Percentiles rank a stretch among this genome's conserved stretches.
Evolutionary conservation across 768 basidiomycete species (phyloP).

Genomic region (Pleurotus pulmonarius): DNA sequence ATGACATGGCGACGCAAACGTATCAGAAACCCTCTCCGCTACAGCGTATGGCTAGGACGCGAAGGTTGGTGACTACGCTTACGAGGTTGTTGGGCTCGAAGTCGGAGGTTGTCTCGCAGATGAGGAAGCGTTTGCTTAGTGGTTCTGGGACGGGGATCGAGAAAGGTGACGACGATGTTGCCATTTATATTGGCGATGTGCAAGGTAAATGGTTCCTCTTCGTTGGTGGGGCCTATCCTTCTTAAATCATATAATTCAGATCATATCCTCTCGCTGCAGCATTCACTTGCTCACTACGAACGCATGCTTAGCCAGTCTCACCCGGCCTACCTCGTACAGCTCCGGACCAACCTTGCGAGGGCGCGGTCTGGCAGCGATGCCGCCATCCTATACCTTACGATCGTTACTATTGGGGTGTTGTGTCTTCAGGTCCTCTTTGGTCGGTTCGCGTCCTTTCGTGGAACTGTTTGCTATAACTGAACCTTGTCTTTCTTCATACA

Average conservation of each 20-base stretch:
- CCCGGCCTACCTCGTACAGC: slow-evolving; percentile 78
- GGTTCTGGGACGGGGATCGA: slow-evolving; percentile 31
- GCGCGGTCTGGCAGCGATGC: slow-evolving; percentile 64
- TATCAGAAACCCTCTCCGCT: slow-evolving; percentile 42
- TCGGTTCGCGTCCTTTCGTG: slow-evolving; percentile 23
- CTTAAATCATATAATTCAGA: slow-evolving; percentile 40
- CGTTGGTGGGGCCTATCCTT: background rate
- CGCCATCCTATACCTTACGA: slow-evolving; percentile 60
- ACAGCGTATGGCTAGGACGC: slow-evolving; percentile 73
- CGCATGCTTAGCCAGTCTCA: slow-evolving; percentile 85
- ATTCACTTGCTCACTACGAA: slow-evolving; percentile 82
- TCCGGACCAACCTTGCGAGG: slow-evolving; percentile 57
- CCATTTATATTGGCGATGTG: slow-evolving; percentile 87
- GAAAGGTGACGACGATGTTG: slow-evolving; percentile 63
- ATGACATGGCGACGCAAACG: slow-evolving; percentile 10
- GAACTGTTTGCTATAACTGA: slow-evolving; percentile 1
- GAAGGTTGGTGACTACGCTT: slow-evolving; percentile 76
- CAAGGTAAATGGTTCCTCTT: slow-evolving; percentile 52
- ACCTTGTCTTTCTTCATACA: slow-evolving; percentile 21
- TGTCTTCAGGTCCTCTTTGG: slow-evolving; percentile 60
- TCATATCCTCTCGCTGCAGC: slow-evolving; percentile 86
- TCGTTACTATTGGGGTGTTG: slow-evolving; percentile 64
- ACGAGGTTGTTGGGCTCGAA: slow-evolving; percentile 75
- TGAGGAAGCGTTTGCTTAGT: slow-evolving; percentile 68
- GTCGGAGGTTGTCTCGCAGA: slow-evolving; percentile 74